Conservation (phyloP, 202 grass and related monocot species). For the Eragrostis tef region DNA sequence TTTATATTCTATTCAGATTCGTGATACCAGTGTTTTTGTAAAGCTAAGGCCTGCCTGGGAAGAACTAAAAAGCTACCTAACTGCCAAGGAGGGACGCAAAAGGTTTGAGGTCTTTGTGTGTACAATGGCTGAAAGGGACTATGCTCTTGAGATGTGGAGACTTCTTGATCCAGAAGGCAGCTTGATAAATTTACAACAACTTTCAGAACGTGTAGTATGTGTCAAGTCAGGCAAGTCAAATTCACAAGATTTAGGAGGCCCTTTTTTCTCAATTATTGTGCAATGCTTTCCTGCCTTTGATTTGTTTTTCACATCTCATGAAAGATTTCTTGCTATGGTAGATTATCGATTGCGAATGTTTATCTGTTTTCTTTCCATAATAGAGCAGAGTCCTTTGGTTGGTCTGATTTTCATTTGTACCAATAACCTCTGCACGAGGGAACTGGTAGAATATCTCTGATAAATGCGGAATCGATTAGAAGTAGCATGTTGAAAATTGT, state of each 20-base stretch:
- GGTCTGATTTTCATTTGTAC: constrained; percentile 15
- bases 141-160: constrained; percentile 98
- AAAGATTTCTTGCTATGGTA: not conserved
- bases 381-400: constrained; percentile 5
- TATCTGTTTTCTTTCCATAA: not conserved
- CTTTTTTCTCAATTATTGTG: constrained; percentile 12
- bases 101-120: constrained; percentile 98
- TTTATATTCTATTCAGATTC: constrained; percentile 61
- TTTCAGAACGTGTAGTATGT: constrained; percentile 79
- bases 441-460: constrained; percentile 22
- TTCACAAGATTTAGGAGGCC: constrained; percentile 1
- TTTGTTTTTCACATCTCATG: no score
- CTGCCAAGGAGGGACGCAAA: constrained; percentile 85
- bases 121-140: constrained; percentile 96
- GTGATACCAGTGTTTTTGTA: constrained; percentile 98
- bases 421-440: not conserved
- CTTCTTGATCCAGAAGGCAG: constrained; percentile 91
- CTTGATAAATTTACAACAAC: constrained; percentile 73
- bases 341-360: constrained; percentile 20
- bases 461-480: not conserved
- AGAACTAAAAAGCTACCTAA: constrained; percentile 96
- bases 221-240: constrained; percentile 76
- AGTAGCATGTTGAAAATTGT: not conserved
- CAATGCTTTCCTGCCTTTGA: constrained; percentile 38
- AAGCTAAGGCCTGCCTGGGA: constrained; percentile 97